Conservation (phyloP, 2,329 filamentous ascomycete genomes). For the Ramichloridium luteum region DNA sequence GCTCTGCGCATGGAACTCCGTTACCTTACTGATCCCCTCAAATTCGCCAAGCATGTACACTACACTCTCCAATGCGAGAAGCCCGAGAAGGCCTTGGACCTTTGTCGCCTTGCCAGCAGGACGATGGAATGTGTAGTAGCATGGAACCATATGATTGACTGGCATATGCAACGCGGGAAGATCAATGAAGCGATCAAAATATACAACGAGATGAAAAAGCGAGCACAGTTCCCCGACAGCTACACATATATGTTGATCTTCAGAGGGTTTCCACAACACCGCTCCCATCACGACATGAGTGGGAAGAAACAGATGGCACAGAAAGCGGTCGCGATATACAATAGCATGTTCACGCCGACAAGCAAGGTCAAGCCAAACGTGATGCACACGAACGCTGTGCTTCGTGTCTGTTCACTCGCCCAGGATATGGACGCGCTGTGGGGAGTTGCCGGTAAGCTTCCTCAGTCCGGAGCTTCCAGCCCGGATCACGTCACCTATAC, state of each 20-base stretch:
- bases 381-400: conserved; percentile 78
- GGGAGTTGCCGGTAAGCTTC: conserved; percentile 59
- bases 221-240: conserved; percentile 64
- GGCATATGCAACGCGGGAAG: conserved; percentile 50
- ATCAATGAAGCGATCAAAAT: conserved; percentile 59
- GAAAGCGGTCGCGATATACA: conserved; percentile 64
- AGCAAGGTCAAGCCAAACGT: conserved; percentile 57
- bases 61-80: conserved; percentile 47
- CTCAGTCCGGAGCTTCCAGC: conserved; percentile 47
- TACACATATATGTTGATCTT: conserved; percentile 79
- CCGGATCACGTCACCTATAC: conserved; percentile 68
- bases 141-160: conserved; percentile 78
- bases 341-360: conserved; percentile 54
- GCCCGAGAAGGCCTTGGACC: conserved; percentile 52
- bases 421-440: conserved; percentile 71
- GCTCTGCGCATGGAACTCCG: conserved; percentile 44
- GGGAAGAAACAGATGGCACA: conserved; percentile 46
- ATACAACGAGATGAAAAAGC: conserved; percentile 99
- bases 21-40: conserved; percentile 57
- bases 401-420: conserved; percentile 66
- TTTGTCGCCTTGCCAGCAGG: conserved; percentile 59
- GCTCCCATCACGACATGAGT: conserved; percentile 37
- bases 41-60: conserved; percentile 57
- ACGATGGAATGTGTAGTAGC: conserved; percentile 55
- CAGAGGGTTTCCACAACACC: conserved; percentile 47